Base-by-base conservation (phyloP, 768 basidiomycete genomes). In the Pulveroboletus sp. region DNA sequence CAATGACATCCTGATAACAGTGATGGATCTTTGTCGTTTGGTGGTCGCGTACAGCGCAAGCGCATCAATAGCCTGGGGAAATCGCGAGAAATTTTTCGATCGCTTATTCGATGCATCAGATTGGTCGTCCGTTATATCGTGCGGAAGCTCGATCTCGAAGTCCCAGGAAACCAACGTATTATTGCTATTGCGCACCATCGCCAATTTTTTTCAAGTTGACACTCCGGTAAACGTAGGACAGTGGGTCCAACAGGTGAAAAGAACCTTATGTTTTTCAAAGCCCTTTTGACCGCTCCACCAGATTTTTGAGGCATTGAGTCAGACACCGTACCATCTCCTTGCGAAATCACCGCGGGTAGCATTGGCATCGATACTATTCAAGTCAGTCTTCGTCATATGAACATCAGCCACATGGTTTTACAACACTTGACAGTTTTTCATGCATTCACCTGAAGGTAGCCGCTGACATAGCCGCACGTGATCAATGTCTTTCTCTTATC, bases 21-120 rank as follows among this genome's bases (percentile, higher is more conserved):
- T 94, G 12, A 81, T 98, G 60, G 95, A 98, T 61, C 77, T 97
- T 12, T 75, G 81, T 43, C 84, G 97, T 34, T 73, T 95, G 33
- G 65, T 95, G 14, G 72, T 82, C 17, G 87, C 80, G 2, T 85
- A 77, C 61, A 78, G 76, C 41, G 79, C 84, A 1, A 73, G 77
- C 7, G 70, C 77, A 2, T 76, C 84, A 50, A 69, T 75, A 3
- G 54, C 65, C 5, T 56, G 76, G 1, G 73, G 64, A 39, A 53
- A 76, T 45, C 75, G 76, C 43, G 72, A 77, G 33, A 67, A 65
- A 17, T 83, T 87, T 63, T 75, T 87, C 19, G 73, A 79, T 17
- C 70, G 78, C 1, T 65, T 94, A 11, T 81, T 92, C 65, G 72
- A 70, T 45, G 87, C 83, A 13, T 78, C 84, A 3, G 84, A 86